Base-by-base conservation (phyloP, 1,139 yeast species). In the Zygosaccharomyces pseudobailii region DNA sequence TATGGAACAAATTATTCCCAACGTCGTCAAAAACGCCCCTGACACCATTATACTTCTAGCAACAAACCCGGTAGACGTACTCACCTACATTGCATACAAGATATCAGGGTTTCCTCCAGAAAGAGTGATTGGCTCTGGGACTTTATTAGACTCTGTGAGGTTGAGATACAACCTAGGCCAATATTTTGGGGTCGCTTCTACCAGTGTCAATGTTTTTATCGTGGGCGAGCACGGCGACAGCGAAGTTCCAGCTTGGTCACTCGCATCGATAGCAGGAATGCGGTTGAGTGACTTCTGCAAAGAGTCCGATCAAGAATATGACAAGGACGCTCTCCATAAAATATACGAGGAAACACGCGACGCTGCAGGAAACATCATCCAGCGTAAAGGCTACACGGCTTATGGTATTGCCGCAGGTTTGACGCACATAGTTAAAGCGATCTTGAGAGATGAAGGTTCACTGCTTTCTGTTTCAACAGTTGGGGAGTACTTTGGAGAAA, bases 221-320 rank as follows among this genome's bases (percentile, higher is more conserved):
- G 27, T 46, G 6, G 49, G 49, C 6, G 49, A 46, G 33, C 49
- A 46, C 19, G 49, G 49, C 10, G 49, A 46, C 37, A 39, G 45
- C 5, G 45, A 42, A 9, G 45, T 46, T 3, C 45, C 49, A 5
- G 47, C 36, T 3, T 46, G 49, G 49, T 46, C 49, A 21, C 41
- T 46, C 10, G 46, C 50, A 8, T 39, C 34, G 27, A 40, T 47
- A n/a, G 50, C 46, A 22, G 50, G 50, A 19, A 44, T 47, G 50
- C 44, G 42, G 19, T 45, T 47, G 6, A 36, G 36, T 7, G 50
- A 47, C 20, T 47, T 40, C 28, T 47, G 50, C 32, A 40, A 40
- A 19, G 34, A 34, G 21, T 21, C 42, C 7, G 41, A 40, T 17
- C 43, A 35, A 8, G 22, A 31, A 10, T 45, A 21, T 20, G 50